Base-by-base conservation (phyloP, 306 rosid genomes). In the Citrullus mucosospermus region DNA sequence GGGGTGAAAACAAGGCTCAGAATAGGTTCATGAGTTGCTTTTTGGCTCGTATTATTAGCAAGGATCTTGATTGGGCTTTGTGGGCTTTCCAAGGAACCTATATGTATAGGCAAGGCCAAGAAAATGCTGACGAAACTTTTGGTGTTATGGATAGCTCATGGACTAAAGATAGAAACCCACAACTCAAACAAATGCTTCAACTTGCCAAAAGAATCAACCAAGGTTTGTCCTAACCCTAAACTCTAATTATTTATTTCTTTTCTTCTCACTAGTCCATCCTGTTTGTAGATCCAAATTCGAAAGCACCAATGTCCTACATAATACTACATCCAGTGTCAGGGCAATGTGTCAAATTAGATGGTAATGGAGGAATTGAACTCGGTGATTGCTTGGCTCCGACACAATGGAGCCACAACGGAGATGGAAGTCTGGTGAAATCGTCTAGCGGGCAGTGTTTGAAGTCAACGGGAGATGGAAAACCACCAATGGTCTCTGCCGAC, bases 81-180 rank as follows among this genome's bases (percentile, higher is more conserved):
- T 86, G 93, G 91, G 87, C 89, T 34, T 86, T 84, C 34, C 82
- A 73, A 74, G 90, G 92, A 78, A 83, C 81, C 68, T 89, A 89
- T 59, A 81, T 83, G 72, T 73, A 8, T 6, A 83, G 83, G 61
- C 73, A 85, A 80, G 88, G 84, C 2, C 53, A 11, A 0, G 0
- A 76, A 67, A 81, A 59, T 0, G 1, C 20, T 0, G 86, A 84
- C 8, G 90, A 87, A 79, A 8, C 54, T 1, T 89, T 83, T 75
- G 87, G 80, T 39, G 78, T 87, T 0, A 68, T 89, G 79, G 84
- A 82, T 78, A 8, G 7, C 4, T 32, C 68, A 16, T 87, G 90
- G 93, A 79, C 63, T 56, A 41, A 69, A 1, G 75, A 14, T 14
- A 76, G 82, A 9, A 82, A 84, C 73, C 85, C 82, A 5, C 36